Percentiles rank a stretch among this genome's conserved stretches.
phyloP scores from a whole-genome alignment of 2,329 filamentous ascomycete genomes.

The Penicillium sclerotigenum region DNA sequence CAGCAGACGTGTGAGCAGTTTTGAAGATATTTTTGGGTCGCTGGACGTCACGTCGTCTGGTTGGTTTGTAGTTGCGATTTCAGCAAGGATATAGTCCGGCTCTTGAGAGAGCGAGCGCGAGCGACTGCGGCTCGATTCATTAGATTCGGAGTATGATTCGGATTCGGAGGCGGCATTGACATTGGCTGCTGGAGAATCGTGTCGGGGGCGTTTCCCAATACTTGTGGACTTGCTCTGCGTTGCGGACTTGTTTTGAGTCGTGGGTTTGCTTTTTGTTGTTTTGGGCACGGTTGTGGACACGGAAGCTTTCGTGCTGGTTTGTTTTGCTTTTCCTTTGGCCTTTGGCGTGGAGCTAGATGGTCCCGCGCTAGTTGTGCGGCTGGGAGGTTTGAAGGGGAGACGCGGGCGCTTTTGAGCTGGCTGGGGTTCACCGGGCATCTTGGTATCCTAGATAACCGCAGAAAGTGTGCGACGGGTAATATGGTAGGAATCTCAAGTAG shows the following conservation, averaged over 20 bases:
- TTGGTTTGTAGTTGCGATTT: constrained; percentile 36
- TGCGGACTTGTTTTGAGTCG: constrained; percentile 4
- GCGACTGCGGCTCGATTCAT: constrained; percentile 11
- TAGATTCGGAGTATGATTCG: constrained; percentile 21
- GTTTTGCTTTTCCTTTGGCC: constrained; percentile 20
- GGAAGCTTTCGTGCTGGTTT: constrained; percentile 10
- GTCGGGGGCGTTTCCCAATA: constrained; percentile 13
- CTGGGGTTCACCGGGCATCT: constrained; percentile 32
- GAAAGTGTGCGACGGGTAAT: background rate
- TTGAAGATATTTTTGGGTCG: constrained; percentile 60
- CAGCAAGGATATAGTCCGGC: constrained; percentile 49
- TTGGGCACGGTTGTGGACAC: constrained; percentile 8
- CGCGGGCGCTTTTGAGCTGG: constrained; percentile 36
- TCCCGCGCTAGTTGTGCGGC: constrained; percentile 29
- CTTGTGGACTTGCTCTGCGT: constrained; percentile 14
- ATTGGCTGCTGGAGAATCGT: constrained; percentile 10
- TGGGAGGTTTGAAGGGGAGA: constrained; percentile 47
- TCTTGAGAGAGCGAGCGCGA: constrained; percentile 33
- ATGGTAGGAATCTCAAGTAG: background rate
- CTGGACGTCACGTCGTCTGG: constrained; percentile 32
- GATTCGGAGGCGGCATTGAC: constrained; percentile 11
- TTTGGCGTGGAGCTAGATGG: constrained; percentile 23
- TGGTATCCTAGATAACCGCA: background rate
- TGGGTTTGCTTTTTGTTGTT: constrained; percentile 5
- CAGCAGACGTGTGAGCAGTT: constrained; percentile 71